phyloP scores from a whole-genome alignment of 352 stramenopile genomes.

The Paralagenidium karlingii region DNA sequence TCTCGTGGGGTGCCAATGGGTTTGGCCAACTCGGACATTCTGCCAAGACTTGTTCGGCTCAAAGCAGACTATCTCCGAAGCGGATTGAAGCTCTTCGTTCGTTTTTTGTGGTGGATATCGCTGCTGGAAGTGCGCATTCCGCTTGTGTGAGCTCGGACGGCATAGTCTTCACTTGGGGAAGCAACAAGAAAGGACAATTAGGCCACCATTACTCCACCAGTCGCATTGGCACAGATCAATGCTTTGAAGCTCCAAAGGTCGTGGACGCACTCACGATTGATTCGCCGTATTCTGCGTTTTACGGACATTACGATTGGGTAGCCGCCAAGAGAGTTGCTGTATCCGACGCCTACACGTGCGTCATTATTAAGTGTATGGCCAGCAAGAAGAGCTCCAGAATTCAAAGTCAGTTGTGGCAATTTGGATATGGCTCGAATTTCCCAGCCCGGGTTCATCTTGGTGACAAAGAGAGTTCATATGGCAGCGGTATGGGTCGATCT shows the following conservation, averaged over 20 bases:
- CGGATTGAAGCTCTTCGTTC: constrained; percentile 56
- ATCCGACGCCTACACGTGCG: constrained; percentile 60
- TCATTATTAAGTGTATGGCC: constrained; percentile 39
- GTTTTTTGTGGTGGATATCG: constrained; percentile 39
- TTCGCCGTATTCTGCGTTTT: constrained; percentile 43
- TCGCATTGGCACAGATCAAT: too few relatives aligned
- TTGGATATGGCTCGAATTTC: constrained; percentile 55
- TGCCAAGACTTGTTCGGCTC: constrained; percentile 32
- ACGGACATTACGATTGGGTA: constrained; percentile 35
- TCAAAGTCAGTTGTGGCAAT: constrained; percentile 71
- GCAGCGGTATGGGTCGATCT: too few relatives aligned
- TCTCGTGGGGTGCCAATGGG: constrained; percentile 75
- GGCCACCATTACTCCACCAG: too few relatives aligned
- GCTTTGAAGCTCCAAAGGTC: constrained; percentile 44
- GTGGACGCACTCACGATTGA: constrained; percentile 43
- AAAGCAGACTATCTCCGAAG: constrained; percentile 54
- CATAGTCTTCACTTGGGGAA: constrained; percentile 62
- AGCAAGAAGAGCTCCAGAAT: constrained; percentile 36
- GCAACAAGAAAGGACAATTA: constrained; percentile 68
- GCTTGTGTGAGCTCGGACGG: constrained; percentile 42
- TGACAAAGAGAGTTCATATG: constrained; percentile 7
- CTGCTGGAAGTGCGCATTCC: constrained; percentile 57
- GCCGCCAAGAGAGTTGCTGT: constrained; percentile 34
- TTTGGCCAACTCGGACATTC: constrained; percentile 64
- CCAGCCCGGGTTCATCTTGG: constrained; percentile 52